These are phyloP conservation scores for Austroboletus eburneus DNA, from an alignment of 768 basidiomycete genomes.

Conservation along the genomic window DNA sequence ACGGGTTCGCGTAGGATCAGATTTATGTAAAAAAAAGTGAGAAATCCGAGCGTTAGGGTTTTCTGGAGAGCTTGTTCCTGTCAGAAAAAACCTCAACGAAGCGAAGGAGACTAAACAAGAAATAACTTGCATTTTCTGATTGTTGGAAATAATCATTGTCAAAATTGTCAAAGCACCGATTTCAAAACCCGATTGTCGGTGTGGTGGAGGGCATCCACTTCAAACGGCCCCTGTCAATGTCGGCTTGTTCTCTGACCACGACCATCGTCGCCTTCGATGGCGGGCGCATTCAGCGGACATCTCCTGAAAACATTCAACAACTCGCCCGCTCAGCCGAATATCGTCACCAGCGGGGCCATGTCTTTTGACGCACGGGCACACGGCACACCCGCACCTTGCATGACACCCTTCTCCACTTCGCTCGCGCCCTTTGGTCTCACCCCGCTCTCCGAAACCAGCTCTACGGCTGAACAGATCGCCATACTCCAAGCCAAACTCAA, in stretches of 20 bases:
- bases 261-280: slow-evolving; percentile 37
- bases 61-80: no score
- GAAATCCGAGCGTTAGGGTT: no score
- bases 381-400: slow-evolving; percentile 24
- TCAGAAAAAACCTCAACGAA: no score
- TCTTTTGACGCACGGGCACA: slow-evolving; percentile 62
- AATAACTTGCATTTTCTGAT: no score
- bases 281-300: slow-evolving; percentile 57
- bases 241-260: slow-evolving; percentile 6
- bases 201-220: no score
- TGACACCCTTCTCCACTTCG: slow-evolving; percentile 4
- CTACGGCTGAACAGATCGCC: slow-evolving; percentile 52
- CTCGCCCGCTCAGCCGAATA: slow-evolving; percentile 17
- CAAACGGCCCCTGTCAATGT: no score
- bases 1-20: no score
- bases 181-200: no score
- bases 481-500: slow-evolving; percentile 76
- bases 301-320: slow-evolving; percentile 43
- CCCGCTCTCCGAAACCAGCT: slow-evolving; percentile 53
- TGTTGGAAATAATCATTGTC: no score
- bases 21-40: no score
- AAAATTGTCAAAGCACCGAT: no score
- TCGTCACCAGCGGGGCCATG: slow-evolving; percentile 52
- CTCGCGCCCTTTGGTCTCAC: slow-evolving; percentile 2
- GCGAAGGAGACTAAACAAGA: no score